Conservation (phyloP, 805 yeast genomes). For the Sugiyamaella floridensis region DNA sequence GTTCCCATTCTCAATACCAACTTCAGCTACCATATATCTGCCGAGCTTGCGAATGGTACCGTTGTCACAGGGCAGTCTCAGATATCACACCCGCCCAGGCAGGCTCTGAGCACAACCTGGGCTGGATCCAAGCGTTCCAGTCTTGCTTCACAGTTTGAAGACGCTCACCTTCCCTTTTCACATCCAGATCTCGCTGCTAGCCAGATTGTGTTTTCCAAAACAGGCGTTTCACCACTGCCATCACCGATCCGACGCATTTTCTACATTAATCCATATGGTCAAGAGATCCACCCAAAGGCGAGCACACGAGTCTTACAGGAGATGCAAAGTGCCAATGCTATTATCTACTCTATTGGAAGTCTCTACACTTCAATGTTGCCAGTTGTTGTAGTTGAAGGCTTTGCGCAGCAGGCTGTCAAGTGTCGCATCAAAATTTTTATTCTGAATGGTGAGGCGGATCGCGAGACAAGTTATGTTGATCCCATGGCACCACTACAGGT, state of each 20-base stretch:
- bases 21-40: slow-evolving; percentile 81
- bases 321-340: slow-evolving; percentile 39
- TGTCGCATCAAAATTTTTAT: slow-evolving; percentile 47
- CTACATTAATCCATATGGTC: slow-evolving; percentile 82
- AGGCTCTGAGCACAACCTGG: slow-evolving; percentile 21
- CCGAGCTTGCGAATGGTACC: slow-evolving; percentile 58
- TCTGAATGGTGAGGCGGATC: slow-evolving; percentile 66
- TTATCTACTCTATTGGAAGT: slow-evolving; percentile 80
- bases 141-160: slow-evolving; percentile 34
- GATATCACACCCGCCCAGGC: slow-evolving; percentile 69
- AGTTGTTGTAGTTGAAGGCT: slow-evolving; percentile 62
- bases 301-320: slow-evolving; percentile 52
- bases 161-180: slow-evolving; percentile 60
- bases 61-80: slow-evolving; percentile 87
- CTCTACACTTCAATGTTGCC: slow-evolving; percentile 85
- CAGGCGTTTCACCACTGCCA: slow-evolving; percentile 50
- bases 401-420: slow-evolving; percentile 51
- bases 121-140: slow-evolving; percentile 31
- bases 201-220: slow-evolving; percentile 57
- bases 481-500: slow-evolving; percentile 32
- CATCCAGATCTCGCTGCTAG: slow-evolving; percentile 73
- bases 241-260: slow-evolving; percentile 68
- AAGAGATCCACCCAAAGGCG: slow-evolving; percentile 73
- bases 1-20: slow-evolving; percentile 80
- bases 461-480: slow-evolving; percentile 68